phyloP scores from a whole-genome alignment of 352 stramenopile species.

The Globisporangium emineosum region DNA sequence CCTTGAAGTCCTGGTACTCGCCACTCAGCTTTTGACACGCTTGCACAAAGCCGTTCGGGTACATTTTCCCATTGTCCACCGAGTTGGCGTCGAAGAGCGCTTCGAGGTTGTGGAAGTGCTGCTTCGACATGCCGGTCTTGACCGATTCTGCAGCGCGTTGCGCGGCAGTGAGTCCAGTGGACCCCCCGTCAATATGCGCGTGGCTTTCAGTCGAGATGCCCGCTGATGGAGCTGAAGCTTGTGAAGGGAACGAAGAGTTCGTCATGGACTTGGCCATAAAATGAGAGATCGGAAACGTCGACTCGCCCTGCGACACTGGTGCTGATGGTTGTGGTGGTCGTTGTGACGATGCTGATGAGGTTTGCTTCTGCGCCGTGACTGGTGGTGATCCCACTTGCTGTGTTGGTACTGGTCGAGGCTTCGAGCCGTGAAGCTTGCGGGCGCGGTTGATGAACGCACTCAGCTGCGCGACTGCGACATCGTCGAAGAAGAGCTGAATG shows the following conservation, averaged over 20 bases:
- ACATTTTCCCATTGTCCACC: constrained; percentile 48
- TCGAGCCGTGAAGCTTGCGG: constrained; percentile 44
- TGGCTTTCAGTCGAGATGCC: neutral
- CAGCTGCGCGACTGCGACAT: constrained; percentile 74
- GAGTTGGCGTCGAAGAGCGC: constrained; percentile 52
- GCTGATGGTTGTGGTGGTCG: neutral
- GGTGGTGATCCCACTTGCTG: neutral
- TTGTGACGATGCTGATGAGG: neutral
- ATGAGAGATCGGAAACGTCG: constrained; percentile 7
- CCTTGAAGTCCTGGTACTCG: constrained; percentile 58
- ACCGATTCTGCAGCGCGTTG: constrained; percentile 27
- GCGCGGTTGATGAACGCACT: constrained; percentile 78
- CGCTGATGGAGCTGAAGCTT: neutral
- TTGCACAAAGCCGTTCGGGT: constrained; percentile 58
- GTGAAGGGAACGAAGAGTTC: neutral
- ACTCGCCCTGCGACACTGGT: constrained; percentile 3
- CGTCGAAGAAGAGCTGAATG: constrained; percentile 84
- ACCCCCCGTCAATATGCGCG: neutral
- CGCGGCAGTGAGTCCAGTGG: constrained; percentile 7
- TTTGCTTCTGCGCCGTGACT: neutral
- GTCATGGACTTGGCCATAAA: neutral
- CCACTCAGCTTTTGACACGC: constrained; percentile 57
- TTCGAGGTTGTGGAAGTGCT: constrained; percentile 52
- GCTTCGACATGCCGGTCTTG: constrained; percentile 46
- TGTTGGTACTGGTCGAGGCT: constrained; percentile 16